Conservation (phyloP, 177 flowering plant species). For the Vitis hybrid region DNA sequence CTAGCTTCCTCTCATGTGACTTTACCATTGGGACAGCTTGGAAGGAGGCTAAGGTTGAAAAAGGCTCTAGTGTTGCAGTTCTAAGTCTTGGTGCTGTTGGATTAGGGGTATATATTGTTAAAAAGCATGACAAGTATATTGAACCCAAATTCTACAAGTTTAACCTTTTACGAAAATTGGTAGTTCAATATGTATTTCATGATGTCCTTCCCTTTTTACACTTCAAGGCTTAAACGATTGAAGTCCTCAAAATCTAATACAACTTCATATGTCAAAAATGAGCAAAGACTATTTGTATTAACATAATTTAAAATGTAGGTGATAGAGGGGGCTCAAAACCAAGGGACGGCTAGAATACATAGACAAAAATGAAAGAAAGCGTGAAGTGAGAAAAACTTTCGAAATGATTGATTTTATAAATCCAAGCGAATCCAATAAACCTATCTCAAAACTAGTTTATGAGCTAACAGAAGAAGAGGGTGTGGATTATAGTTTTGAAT, state of each 20-base stretch:
- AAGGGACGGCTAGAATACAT: constrained; percentile 43
- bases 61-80: constrained; percentile 40
- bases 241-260: too few relatives aligned
- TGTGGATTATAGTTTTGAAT: constrained; percentile 52
- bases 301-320: constrained; percentile 25
- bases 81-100: constrained; percentile 51
- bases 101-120: constrained; percentile 29
- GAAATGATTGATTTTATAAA: constrained; percentile 58
- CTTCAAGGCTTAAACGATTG: too few relatives aligned
- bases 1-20: constrained; percentile 47
- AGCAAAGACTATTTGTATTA: too few relatives aligned
- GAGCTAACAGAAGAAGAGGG: constrained; percentile 48
- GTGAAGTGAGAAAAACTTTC: constrained; percentile 32
- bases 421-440: constrained; percentile 21
- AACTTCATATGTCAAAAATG: too few relatives aligned
- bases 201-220: rapidly evolving
- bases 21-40: constrained; percentile 43
- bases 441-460: constrained; percentile 30
- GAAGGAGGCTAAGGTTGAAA: constrained; percentile 34
- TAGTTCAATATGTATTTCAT: too few relatives aligned
- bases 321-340: constrained; percentile 38
- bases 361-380: constrained; percentile 37
- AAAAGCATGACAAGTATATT: too few relatives aligned
- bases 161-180: too few relatives aligned
- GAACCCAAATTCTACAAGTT: too few relatives aligned